phyloP scores from a whole-genome alignment of 345 rosid genomes.

The Lepidium didymum region DNA sequence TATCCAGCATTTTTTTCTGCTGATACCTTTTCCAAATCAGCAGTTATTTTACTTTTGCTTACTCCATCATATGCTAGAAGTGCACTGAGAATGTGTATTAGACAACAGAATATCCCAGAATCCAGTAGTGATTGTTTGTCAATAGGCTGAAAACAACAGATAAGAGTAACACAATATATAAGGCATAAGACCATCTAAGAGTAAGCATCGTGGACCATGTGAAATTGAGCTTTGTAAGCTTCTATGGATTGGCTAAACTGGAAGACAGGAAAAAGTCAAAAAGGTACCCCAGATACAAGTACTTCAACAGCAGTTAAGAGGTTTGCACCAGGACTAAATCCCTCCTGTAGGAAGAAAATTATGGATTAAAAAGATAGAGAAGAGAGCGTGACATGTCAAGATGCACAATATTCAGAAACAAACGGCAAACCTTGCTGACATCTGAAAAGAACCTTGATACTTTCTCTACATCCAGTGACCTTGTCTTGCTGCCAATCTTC shows the following conservation, averaged over 20 bases:
- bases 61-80: constrained; percentile 58
- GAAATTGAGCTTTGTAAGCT: constrained; percentile 1
- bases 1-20: constrained; percentile 36
- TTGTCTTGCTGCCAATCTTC: constrained; percentile 88
- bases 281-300: constrained; percentile 88
- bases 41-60: constrained; percentile 26
- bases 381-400: neutral
- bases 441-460: constrained; percentile 77
- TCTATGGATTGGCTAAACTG: neutral
- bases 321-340: constrained; percentile 81
- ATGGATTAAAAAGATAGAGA: constrained; percentile 17
- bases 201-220: neutral
- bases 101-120: constrained; percentile 98
- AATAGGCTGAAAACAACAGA: constrained; percentile 59
- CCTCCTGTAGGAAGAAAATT: constrained; percentile 56
- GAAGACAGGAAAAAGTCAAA: constrained; percentile 18
- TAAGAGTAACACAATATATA: neutral
- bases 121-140: constrained; percentile 97
- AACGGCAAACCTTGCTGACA: constrained; percentile 59
- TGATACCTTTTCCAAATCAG: constrained; percentile 31
- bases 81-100: constrained; percentile 72
- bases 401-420: constrained; percentile 9
- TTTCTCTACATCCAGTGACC: constrained; percentile 67
- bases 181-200: constrained; percentile 8
- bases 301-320: constrained; percentile 86